Base-by-base conservation (phyloP, 148 eudicot species). In the Pharnaceum exiguum region DNA sequence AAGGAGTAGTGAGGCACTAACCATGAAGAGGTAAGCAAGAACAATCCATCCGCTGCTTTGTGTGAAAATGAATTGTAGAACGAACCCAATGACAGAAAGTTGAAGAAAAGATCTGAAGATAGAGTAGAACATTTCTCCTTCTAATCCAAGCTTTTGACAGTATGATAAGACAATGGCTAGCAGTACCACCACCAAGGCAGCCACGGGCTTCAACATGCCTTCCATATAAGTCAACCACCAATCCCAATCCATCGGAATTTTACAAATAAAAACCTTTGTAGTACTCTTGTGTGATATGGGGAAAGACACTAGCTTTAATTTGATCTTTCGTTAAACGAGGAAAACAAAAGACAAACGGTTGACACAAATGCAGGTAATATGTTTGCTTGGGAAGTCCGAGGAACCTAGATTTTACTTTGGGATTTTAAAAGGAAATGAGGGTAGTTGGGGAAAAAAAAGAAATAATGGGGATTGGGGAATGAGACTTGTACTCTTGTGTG, bases 21-120 rank as follows among this genome's bases (percentile, higher is more conserved):
- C 98, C 98, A 91, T 91, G 81, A 88, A 91, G 29, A 91, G 88
- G 74, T 91, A 91, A 70, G 98, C 95, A 42, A 79, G 70, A 51
- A 88, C 8, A 46, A 91, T 91, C 98, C 95, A 91, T 0, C 17
- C 29, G 49, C 69, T 87, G 1, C 62, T 36, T 66, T 85, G 96
- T 48, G 24, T 79, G 52, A 88, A 91, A 29, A 91, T 85, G 74
- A 91, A 88, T 71, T 91, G 82, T 57, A 91, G 88, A 73, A 91
- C 95, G 72, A 91, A 91, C 0, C 96, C 96, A 67, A 91, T 91
- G 13, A 83, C 28, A 6, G 95, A 85, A 10, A 88, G 83, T 69
- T 91, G 96, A 23, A 81, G 19, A 72, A 91, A 91, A 21, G 98
- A 74, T 30, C 95, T 73, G 23, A 83, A 49, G 33, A 88, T 77